Evolutionary conservation across 441 rosid genomes (phyloP).

Genomic region (Daphne laureola): DNA sequence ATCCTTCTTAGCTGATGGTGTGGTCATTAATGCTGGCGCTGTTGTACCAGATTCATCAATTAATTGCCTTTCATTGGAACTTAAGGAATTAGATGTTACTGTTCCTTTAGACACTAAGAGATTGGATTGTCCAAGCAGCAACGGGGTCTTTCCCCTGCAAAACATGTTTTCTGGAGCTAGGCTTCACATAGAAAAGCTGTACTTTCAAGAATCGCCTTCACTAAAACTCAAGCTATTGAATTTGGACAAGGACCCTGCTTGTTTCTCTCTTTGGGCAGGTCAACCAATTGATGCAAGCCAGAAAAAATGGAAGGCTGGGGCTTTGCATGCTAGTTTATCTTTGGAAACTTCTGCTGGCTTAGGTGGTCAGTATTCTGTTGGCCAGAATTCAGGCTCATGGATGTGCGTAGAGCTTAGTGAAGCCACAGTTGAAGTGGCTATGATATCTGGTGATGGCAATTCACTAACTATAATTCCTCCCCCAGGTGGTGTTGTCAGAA

Average conservation of each 20-base stretch:
- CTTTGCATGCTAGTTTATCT: conserved; percentile 59
- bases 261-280: conserved; percentile 84
- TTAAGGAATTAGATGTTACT: conserved; percentile 70
- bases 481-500: conserved; percentile 87
- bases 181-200: conserved; percentile 78
- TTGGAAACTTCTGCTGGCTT: conserved; percentile 57
- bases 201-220: conserved; percentile 78
- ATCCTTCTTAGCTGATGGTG: conserved; percentile 95
- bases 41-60: conserved; percentile 73
- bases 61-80: conserved; percentile 52
- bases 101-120: conserved; percentile 64
- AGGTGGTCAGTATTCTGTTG: conserved; percentile 26
- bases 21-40: conserved; percentile 75
- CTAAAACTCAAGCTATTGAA: conserved; percentile 68
- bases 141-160: conserved; percentile 23
- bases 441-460: conserved; percentile 86
- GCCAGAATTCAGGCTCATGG: conserved; percentile 50
- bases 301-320: conserved; percentile 81
- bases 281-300: conserved; percentile 97
- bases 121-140: conserved; percentile 26
- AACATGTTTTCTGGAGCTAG: conserved; percentile 76
- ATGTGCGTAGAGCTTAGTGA: conserved; percentile 77
- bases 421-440: conserved; percentile 67
- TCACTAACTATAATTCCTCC: conserved; percentile 85
- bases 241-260: conserved; percentile 97